Evolutionary conservation across 495 filamentous ascomycete species (phyloP).

Genomic region (Xylaria longipes): DNA sequence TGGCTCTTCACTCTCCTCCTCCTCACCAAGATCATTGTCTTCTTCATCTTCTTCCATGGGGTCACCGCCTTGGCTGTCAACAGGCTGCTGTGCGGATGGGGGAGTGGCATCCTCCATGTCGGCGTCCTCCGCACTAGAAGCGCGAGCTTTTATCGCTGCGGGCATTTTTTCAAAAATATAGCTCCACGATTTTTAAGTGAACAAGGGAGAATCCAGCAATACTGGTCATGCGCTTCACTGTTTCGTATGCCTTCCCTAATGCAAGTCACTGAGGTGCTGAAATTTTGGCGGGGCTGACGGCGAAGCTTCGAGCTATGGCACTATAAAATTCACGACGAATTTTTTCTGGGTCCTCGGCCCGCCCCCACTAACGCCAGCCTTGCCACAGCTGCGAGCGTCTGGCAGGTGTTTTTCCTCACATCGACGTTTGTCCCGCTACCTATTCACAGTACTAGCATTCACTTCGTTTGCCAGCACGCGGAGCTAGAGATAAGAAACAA

Average conservation of each 20-base stretch:
- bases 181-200: background rate
- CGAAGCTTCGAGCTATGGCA: background rate
- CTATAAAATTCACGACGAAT: slow-evolving; percentile 13
- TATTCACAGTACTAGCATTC: background rate
- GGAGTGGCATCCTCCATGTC: slow-evolving; percentile 62
- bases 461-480: background rate
- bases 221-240: background rate
- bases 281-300: slow-evolving; percentile 25
- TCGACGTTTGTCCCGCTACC: background rate
- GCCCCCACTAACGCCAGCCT: background rate
- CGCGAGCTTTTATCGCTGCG: slow-evolving; percentile 39
- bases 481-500: background rate
- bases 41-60: slow-evolving; percentile 50
- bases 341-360: slow-evolving; percentile 19
- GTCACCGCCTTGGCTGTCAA: slow-evolving; percentile 41
- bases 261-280: background rate
- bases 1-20: slow-evolving; percentile 54
- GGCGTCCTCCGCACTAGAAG: slow-evolving; percentile 40
- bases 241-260: background rate
- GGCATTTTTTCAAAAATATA: slow-evolving; percentile 36
- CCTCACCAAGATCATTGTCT: slow-evolving; percentile 40
- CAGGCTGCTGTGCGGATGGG: slow-evolving; percentile 38
- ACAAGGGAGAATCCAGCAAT: background rate
- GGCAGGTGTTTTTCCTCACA: background rate
- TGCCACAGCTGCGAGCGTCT: background rate